Conservation (phyloP, 305 asterid species). For the Fraxinus ornus region DNA sequence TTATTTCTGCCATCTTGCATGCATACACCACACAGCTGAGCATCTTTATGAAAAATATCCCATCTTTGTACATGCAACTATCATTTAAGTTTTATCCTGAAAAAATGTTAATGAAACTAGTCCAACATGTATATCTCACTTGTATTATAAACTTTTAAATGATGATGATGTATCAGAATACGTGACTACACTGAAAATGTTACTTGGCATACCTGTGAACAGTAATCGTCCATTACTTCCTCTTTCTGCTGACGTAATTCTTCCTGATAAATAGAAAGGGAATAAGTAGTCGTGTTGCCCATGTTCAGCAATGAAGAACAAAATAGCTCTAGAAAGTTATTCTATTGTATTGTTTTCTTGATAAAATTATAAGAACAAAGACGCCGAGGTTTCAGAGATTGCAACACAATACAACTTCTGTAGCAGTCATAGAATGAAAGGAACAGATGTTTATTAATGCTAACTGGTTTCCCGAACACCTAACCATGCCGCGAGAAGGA, state of each 20-base stretch:
- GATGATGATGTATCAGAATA: background rate
- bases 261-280: constrained; percentile 52
- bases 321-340: constrained; percentile 3
- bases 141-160: background rate
- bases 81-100: background rate
- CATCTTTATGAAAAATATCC: background rate
- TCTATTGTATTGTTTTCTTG: background rate
- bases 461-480: background rate
- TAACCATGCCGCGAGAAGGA: constrained; percentile 20
- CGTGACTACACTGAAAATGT: constrained; percentile 3
- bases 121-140: constrained; percentile 9
- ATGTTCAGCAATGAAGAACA: constrained; percentile 18
- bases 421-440: constrained; percentile 2
- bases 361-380: constrained; percentile 3
- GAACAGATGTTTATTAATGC: background rate
- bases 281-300: constrained; percentile 3
- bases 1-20: background rate
- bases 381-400: background rate
- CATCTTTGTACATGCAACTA: background rate
- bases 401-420: background rate
- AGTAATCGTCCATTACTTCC: constrained; percentile 95
- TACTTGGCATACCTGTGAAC: constrained; percentile 72
- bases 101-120: background rate
- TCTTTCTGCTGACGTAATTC: constrained; percentile 87
- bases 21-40: background rate